Evolutionary conservation across 1,139 yeast genomes (phyloP), one percentile per base, ranked within the genome.

Genomic region (Geotrichum siamense): DNA sequence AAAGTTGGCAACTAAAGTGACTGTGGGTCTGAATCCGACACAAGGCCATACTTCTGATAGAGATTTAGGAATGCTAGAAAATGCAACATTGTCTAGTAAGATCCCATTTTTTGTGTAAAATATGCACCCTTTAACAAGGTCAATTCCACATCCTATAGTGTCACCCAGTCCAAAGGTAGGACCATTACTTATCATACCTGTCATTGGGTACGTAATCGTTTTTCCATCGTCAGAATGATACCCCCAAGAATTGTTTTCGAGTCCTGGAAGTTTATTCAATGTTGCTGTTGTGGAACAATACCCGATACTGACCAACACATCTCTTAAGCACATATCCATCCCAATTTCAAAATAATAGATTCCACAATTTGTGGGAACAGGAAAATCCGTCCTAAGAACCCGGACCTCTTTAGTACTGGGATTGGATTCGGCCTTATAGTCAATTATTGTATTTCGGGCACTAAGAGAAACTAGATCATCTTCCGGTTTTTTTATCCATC

Each of bases 61-160:
- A n/a, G 36, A 5, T 16, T 36, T 36, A 20, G 25, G 41, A 23
- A 19, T 72, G 59, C 47, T 73, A 69, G 8, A 61, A 57, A 51
- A 76, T 76, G 6, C 13, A 1, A 80, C 79, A 30, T 67, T 63
- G 0, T 80, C 81, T 38, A 78, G 56, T 38, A 63, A 64, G 5
- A 83, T 72, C 2, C 96, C 96, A 62, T 89, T 87, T 60, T 84
- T 79, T 0, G 96, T 87, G 51, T 78, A 77, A 55, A 87, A 89
- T 2, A 86, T 70, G 0, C 78, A 67, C 37, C 75, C 73, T 35
- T 75, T 75, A 22, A 74, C 68, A 55, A 76, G 82, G 63, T 87
- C 82, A 22, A 86, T 71, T 2, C 96, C 96, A 61, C 93, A 82
- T 0, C 97, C 97, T 51, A 89, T 71, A 1, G 75, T 69, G 60